A percentile compares a stretch with the other conserved stretches of the same genome.
These are phyloP conservation scores for Lipomyces chichibuensis DNA, from an alignment of 805 yeast genomes.

Conservation along the genomic window DNA sequence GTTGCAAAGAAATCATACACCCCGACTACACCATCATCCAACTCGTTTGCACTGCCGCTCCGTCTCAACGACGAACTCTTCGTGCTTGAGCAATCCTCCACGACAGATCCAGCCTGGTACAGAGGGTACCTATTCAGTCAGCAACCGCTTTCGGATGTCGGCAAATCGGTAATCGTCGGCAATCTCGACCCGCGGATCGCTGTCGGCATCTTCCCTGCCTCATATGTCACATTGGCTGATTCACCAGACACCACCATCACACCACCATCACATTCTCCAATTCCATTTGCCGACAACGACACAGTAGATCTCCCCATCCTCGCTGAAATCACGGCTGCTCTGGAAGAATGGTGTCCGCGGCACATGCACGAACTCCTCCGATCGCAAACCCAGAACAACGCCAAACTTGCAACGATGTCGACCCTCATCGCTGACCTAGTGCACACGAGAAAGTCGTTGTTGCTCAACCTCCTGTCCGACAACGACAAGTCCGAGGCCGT, in stretches of 20 bases:
- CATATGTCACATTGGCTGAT: constrained; percentile 21
- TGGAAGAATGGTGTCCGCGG: constrained; percentile 43
- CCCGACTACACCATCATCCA: constrained; percentile 9
- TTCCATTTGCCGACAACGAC: constrained; percentile 31
- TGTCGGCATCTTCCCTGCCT: constrained; percentile 41
- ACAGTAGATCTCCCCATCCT: constrained; percentile 20
- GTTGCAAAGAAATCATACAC: constrained; percentile 23
- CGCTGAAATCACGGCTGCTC: constrained; percentile 41
- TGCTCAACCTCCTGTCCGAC: constrained; percentile 34
- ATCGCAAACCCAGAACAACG: constrained; percentile 38
- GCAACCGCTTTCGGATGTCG: constrained; percentile 50
- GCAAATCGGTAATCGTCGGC: constrained; percentile 16
- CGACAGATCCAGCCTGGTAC: constrained; percentile 62
- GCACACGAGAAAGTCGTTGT: constrained; percentile 39
- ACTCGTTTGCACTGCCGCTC: constrained; percentile 22
- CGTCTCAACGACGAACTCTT: constrained; percentile 71
- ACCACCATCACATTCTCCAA: constrained; percentile 39
- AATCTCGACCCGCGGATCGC: constrained; percentile 38
- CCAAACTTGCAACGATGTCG: constrained; percentile 36
- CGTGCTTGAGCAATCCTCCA: constrained; percentile 63
- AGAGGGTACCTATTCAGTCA: constrained; percentile 72
- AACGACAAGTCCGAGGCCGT: constrained; percentile 39
- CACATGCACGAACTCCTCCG: constrained; percentile 39
- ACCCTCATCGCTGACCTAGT: constrained; percentile 39
- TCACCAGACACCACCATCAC: background rate